Evolutionary conservation across 1,139 yeast species (phyloP).

Genomic region (Spencermartinsiella ligniputridi): DNA sequence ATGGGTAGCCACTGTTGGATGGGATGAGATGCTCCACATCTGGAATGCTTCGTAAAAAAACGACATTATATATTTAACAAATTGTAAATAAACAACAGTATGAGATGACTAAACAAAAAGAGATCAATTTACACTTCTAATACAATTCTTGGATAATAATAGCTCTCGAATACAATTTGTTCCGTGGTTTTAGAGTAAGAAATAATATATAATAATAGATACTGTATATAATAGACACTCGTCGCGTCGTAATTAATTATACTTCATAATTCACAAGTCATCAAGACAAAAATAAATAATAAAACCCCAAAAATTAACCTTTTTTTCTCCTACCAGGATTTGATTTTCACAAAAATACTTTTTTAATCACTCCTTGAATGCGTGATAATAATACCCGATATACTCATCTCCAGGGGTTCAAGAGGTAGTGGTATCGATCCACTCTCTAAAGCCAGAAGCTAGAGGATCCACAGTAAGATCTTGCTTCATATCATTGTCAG

Average conservation of each 20-base stretch:
- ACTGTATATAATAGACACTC: too few species aligned
- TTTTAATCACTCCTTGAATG: not conserved
- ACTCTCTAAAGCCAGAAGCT: conserved; percentile 1
- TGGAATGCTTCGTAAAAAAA: conserved; percentile 59
- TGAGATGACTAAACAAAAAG: not conserved
- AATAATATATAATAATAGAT: too few species aligned
- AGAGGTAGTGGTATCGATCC: conserved; percentile 7
- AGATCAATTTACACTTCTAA: not conserved
- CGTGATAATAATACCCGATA: not conserved
- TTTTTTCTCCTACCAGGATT: not conserved
- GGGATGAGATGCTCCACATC: conserved; percentile 95
- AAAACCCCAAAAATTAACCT: not conserved
- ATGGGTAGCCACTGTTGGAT: conserved; percentile 90
- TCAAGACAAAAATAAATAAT: too few species aligned
- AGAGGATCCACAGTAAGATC: not conserved
- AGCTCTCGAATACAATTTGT: not conserved
- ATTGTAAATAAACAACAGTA: too few species aligned
- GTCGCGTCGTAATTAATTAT: too few species aligned
- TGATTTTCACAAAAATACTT: not conserved
- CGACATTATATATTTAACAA: too few species aligned
- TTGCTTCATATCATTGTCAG: not conserved
- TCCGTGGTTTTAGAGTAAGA: too few species aligned
- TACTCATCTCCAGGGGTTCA: too few species aligned
- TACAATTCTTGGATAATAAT: not conserved
- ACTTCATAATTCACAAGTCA: not conserved